Conservation (phyloP, 1,284 basidiomycete genomes). For the Neolentinus lepideus region DNA sequence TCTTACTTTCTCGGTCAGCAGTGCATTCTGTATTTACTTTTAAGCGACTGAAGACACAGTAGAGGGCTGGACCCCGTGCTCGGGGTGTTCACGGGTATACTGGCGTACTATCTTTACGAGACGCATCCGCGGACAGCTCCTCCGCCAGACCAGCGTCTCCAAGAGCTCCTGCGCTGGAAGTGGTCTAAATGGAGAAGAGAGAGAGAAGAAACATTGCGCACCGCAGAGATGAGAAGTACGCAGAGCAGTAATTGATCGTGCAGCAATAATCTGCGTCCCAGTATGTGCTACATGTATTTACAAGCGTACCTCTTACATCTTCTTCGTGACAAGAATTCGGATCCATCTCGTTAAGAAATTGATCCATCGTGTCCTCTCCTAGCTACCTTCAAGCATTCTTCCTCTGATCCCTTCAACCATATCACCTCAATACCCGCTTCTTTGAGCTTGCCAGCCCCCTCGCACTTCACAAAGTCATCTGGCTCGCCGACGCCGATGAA, state of each 20-base stretch:
- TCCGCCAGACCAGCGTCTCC: conserved; percentile 56
- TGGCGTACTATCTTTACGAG: conserved; percentile 83
- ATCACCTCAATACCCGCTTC: conserved; percentile 73
- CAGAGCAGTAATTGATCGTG: background rate
- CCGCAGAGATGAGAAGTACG: background rate
- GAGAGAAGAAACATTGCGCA: conserved; percentile 10
- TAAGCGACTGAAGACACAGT: background rate
- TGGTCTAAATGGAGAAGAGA: conserved; percentile 27
- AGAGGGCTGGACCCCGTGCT: conserved; percentile 68
- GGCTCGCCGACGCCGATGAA: conserved; percentile 93
- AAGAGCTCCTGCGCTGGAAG: conserved; percentile 66
- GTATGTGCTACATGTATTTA: background rate
- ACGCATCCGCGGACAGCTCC: conserved; percentile 76
- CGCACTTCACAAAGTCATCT: conserved; percentile 91
- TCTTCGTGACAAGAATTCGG: background rate
- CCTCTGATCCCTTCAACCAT: conserved; percentile 66
- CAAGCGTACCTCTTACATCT: background rate
- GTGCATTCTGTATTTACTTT: background rate
- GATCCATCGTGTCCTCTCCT: conserved; percentile 40
- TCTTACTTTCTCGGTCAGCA: conserved; percentile 16
- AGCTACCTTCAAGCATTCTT: conserved; percentile 73
- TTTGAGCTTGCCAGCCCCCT: conserved; percentile 74
- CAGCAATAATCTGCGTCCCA: background rate
- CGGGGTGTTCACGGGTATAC: conserved; percentile 74
- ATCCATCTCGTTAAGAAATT: background rate